Conservation (phyloP, 73 alveolate genomes). For the Paramecium bursaria region DNA sequence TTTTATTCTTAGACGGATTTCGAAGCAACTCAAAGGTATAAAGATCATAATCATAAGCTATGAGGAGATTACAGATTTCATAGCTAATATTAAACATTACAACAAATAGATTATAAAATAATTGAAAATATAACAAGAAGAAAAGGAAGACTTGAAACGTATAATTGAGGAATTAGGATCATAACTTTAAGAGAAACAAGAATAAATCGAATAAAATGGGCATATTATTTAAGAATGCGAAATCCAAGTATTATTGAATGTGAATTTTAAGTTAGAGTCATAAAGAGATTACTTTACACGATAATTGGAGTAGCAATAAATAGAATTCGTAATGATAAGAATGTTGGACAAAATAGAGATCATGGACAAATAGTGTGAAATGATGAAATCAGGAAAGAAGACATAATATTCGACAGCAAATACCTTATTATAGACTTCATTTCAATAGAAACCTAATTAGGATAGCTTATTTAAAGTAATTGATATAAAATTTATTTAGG, state of each 20-base stretch:
- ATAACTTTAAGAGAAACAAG: not conserved
- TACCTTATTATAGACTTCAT: constrained; percentile 32
- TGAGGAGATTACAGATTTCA: constrained; percentile 9
- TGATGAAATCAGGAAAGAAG: too few species aligned
- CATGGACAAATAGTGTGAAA: not conserved
- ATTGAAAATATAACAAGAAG: not conserved
- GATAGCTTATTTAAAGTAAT: constrained; percentile 30
- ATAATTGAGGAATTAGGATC: not conserved
- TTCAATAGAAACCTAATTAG: not conserved
- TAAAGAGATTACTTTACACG: constrained; percentile 14
- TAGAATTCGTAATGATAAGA: not conserved
- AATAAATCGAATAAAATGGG: not conserved
- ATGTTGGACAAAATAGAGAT: constrained; percentile 12
- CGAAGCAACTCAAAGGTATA: not conserved
- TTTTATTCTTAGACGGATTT: too few species aligned
- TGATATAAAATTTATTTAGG: not conserved
- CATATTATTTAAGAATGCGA: constrained; percentile 40
- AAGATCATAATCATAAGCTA: not conserved
- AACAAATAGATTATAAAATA: constrained; percentile 6
- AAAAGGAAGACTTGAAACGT: constrained; percentile 13
- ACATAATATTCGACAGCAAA: not conserved
- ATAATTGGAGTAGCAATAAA: not conserved
- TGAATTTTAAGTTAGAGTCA: constrained; percentile 32
- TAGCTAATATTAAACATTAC: not conserved
- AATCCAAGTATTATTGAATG: not conserved